Base-by-base conservation (phyloP, 768 basidiomycete species). In the Amanita jacksonii region DNA sequence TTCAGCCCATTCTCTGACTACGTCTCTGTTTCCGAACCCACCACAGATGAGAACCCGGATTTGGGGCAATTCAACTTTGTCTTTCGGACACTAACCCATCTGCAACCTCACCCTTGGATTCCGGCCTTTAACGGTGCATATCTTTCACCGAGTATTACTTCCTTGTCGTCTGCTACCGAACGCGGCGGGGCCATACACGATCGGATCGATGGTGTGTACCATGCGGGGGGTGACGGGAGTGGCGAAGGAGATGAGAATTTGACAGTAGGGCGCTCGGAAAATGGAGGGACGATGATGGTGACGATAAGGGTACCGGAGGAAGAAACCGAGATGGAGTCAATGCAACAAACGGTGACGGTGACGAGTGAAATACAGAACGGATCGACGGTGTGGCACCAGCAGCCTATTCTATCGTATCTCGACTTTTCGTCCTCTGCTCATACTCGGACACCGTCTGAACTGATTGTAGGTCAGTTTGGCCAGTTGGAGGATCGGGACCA, bases 31-130 rank as follows among this genome's bases (percentile, higher is more conserved):
- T 74, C 73, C n/a, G 72, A 72, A 31, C 66, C 69, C 18, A 77
- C 75, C 18, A 74, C 76, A 18, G 76, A 78, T 53, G 74, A 84
- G 57, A 71, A 73, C 47, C 83, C 83, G 33, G 81, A 85, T 59
- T 69, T 86, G 6, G 85, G 84, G 5, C 79, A 80, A 7, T 85
- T 86, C 59, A 73, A 67, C 10, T 68, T 74, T 27, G 80, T 86
- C 18, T 73, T 86, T 36, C 71, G 81, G n/a, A 82, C 78, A 43
- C 66, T 79, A 60, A 69, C 57, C 15, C 70, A 79, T 44, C 56
- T 79, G 0, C 76, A 79, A 48, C 77, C 67, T 3, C 59, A 58
- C 38, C 69, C 66, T 13, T 61, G 70, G 34, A 63, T 62, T 7
- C 64, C 62, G 5, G 27, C 49, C 2, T 47, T 46, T 20, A 34